These are phyloP conservation scores for Metarhizium brunneum DNA, from an alignment of 2,329 filamentous ascomycete species.

Conservation along the genomic window DNA sequence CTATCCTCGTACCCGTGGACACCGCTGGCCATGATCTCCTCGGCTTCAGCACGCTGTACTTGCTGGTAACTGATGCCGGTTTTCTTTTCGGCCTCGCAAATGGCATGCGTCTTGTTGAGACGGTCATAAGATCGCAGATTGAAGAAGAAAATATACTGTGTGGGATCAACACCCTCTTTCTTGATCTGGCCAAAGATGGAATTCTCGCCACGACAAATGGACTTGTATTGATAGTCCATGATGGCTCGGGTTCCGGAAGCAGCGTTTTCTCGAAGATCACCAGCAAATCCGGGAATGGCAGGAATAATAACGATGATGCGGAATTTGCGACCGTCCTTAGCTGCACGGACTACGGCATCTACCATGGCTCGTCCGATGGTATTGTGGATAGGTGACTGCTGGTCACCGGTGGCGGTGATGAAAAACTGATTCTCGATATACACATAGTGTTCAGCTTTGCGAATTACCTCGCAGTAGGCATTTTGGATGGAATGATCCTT, in stretches of 20 bases:
- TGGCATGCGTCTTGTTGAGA: constrained; percentile 68
- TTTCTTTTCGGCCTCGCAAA: constrained; percentile 67
- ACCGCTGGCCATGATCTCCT: constrained; percentile 73
- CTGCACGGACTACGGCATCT: constrained; percentile 74
- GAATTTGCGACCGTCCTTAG: constrained; percentile 79
- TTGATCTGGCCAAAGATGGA: constrained; percentile 77
- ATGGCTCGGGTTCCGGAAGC: constrained; percentile 84
- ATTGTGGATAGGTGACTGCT: constrained; percentile 81
- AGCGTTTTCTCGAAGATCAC: constrained; percentile 74
- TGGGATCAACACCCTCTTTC: constrained; percentile 66
- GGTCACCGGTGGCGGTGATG: constrained; percentile 85
- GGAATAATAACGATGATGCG: constrained; percentile 85
- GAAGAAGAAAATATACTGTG: constrained; percentile 81
- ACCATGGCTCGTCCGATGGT: constrained; percentile 83
- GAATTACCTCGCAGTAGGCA: constrained; percentile 76
- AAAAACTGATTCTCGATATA: constrained; percentile 99
- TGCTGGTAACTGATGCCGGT: constrained; percentile 80
- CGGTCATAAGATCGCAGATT: constrained; percentile 90
- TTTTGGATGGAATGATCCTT: constrained; percentile 81
- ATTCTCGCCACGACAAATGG: constrained; percentile 81
- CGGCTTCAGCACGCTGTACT: constrained; percentile 77
- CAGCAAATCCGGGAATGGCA: constrained; percentile 86
- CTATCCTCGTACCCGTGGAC: constrained; percentile 50
- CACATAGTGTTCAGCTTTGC: constrained; percentile 81
- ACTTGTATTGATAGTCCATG: constrained; percentile 98